Evolutionary conservation across 768 basidiomycete species (phyloP), one percentile per base, ranked within the genome.

Genomic region (Phlegmacium glaucopus): DNA sequence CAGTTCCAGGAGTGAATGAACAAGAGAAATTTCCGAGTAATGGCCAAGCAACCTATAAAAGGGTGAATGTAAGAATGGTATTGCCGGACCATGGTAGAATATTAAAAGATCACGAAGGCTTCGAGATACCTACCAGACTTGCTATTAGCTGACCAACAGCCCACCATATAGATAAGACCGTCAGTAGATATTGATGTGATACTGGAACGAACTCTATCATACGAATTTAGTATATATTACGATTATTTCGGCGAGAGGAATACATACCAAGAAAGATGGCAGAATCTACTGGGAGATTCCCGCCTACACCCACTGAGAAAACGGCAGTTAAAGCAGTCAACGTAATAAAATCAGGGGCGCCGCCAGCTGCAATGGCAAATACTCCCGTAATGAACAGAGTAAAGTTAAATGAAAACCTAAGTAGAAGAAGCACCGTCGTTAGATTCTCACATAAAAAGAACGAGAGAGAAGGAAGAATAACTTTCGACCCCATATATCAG

Each of bases 81-180:
- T 3, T 10, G 32, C n/a, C 32, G 32, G 4, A 10, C n/a, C 10
- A 34, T 3, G n/a, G 3, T 10, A 34, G 32, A 34, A n/a, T n/a
- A n/a, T n/a, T n/a, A n/a, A n/a, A 11, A 34, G 3, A 11, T 3
- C 32, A 34, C n/a, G 32, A 34, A 17, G 22, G 9, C 5, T 22
- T 22, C 22, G 22, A 5, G 32, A 22, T 12, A 49, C 55, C 22
- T 49, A 72, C 71, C 41, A 77, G 51, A 52, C 72, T 72, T 17
- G 79, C 84, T 39, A 87, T 58, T 1, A 88, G 73, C 59, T 88
- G 87, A 2, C 86, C 86, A 28, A 89, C 71, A 5, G 84, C 82
- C 88, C 88, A 90, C 83, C 84, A 90, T 30, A 88, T 77, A 0
- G 86, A 87, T 13, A 90, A 72, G 11, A 89, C 67, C 0, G 87